phyloP scores from a whole-genome alignment of 116 monocot genomes.

The Iris pallida region DNA sequence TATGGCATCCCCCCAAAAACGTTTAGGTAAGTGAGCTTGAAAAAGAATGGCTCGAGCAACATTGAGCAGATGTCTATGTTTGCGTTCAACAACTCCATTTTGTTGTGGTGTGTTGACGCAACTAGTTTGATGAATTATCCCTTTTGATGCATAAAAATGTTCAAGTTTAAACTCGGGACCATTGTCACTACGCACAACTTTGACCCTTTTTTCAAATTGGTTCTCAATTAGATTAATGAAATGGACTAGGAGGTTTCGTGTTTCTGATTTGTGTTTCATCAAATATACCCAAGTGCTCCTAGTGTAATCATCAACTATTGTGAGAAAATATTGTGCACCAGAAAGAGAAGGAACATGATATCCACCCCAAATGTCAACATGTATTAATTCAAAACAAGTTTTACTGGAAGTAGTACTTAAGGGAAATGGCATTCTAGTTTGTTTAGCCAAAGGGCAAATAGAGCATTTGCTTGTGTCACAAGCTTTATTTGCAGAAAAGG shows the following conservation, averaged over 20 bases:
- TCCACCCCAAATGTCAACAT: neutral
- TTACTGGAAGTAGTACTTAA: neutral
- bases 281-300: slow-evolving; percentile 5
- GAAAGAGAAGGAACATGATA: neutral
- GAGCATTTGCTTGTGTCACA: neutral
- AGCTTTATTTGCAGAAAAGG: neutral
- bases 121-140: too few species aligned
- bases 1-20: slow-evolving; percentile 4
- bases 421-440: neutral
- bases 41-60: neutral
- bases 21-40: neutral
- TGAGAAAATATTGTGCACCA: slow-evolving; percentile 3
- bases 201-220: neutral
- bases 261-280: slow-evolving; percentile 2
- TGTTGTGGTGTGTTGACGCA: too few species aligned
- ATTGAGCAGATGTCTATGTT: neutral
- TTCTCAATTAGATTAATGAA: neutral
- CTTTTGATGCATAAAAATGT: neutral
- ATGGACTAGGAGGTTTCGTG: neutral
- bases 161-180: neutral
- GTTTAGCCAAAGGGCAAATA: neutral
- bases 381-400: neutral
- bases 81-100: neutral
- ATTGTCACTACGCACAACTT: neutral
- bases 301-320: neutral